phyloP scores from a whole-genome alignment of 306 rosid genomes.

The Lathyrus sativus region DNA sequence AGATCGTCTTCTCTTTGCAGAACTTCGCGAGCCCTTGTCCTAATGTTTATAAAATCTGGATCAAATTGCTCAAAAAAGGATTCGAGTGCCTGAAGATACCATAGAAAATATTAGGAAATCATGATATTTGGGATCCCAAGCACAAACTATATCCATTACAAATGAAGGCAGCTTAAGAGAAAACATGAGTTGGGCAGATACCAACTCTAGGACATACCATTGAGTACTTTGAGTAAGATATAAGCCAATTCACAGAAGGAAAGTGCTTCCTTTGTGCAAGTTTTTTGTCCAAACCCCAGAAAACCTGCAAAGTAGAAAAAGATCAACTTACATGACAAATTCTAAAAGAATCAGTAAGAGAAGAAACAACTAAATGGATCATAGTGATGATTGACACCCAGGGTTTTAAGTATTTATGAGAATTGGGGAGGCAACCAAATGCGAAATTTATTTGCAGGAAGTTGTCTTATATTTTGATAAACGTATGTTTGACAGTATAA shows the following conservation, averaged over 20 bases:
- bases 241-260: constrained; percentile 99
- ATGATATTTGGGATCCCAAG: constrained; percentile 1
- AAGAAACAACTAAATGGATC: background rate
- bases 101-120: constrained; percentile 10
- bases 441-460: constrained; percentile 9
- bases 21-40: constrained; percentile 98
- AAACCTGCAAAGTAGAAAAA: constrained; percentile 61
- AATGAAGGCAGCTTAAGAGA: constrained; percentile 29
- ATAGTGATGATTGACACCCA: background rate
- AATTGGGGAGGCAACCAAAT: constrained; percentile 5
- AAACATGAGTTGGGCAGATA: constrained; percentile 12
- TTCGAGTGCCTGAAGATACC: constrained; percentile 76
- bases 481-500: constrained; percentile 25
- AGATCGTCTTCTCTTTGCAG: constrained; percentile 98
- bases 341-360: constrained; percentile 10
- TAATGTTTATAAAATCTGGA: constrained; percentile 94
- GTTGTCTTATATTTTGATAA: constrained; percentile 19
- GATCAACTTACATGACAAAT: constrained; percentile 23
- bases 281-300: constrained; percentile 99
- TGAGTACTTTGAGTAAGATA: constrained; percentile 95
- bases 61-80: constrained; percentile 92
- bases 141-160: constrained; percentile 26
- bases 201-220: constrained; percentile 55
- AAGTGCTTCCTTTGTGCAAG: constrained; percentile 99
- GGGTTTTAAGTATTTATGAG: constrained; percentile 8